Conservation (phyloP, 208 protist species). For the Trypanosoma congolense region DNA sequence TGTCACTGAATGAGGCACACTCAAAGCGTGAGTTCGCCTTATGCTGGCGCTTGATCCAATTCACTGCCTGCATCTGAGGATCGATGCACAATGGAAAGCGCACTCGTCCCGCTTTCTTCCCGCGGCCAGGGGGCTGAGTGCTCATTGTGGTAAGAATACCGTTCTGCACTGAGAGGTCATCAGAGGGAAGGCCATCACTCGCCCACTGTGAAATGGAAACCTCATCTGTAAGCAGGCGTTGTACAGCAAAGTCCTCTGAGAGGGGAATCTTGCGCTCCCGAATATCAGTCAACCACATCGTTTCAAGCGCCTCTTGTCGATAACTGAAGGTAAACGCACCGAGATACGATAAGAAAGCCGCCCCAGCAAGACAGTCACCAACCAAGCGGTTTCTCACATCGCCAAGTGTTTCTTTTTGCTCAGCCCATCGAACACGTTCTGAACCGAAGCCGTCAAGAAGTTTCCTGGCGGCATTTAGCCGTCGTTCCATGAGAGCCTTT, state of each 20-base stretch:
- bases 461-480: constrained; percentile 92
- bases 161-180: constrained; percentile 98
- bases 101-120: constrained; percentile 74
- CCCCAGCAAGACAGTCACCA: constrained; percentile 97
- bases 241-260: constrained; percentile 85
- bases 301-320: constrained; percentile 90
- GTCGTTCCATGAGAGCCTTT: constrained; percentile 93
- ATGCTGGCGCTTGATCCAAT: constrained; percentile 98
- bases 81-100: constrained; percentile 98
- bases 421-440: constrained; percentile 95
- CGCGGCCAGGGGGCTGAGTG: constrained; percentile 74
- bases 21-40: constrained; percentile 89
- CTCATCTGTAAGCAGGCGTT: constrained; percentile 93
- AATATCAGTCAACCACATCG: constrained; percentile 91
- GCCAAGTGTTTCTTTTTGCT: constrained; percentile 89
- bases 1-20: constrained; percentile 93
- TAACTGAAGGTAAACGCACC: constrained; percentile 97
- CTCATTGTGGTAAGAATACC: constrained; percentile 95
- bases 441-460: constrained; percentile 96
- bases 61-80: constrained; percentile 98
- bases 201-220: constrained; percentile 97
- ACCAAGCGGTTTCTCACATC: constrained; percentile 86
- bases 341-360: constrained; percentile 97
- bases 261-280: constrained; percentile 84
- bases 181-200: constrained; percentile 95